These are phyloP conservation scores for Russula sp. DNA, from an alignment of 768 basidiomycete species.

Conservation along the genomic window DNA sequence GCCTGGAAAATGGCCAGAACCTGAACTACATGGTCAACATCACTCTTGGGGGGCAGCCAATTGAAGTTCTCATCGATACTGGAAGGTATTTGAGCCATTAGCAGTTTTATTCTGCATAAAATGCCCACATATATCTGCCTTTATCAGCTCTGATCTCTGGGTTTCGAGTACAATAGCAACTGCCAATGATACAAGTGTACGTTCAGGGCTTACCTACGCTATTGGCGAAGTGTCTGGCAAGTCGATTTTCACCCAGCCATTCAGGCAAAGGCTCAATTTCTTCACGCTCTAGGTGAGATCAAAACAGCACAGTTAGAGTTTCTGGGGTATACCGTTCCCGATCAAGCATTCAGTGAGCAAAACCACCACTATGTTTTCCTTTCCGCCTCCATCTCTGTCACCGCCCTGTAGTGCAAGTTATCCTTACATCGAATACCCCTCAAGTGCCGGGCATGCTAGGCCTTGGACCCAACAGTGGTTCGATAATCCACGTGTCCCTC, in stretches of 20 bases:
- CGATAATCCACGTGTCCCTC: neutral
- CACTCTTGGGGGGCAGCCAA: neutral
- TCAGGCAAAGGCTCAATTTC: neutral
- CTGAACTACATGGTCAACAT: neutral
- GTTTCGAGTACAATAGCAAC: neutral
- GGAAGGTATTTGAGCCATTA: neutral
- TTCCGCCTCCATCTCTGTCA: neutral
- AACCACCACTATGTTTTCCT: neutral
- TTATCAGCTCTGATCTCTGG: neutral
- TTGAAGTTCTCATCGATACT: neutral
- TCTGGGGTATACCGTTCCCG: neutral
- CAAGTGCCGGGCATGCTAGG: neutral
- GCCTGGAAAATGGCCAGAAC: neutral
- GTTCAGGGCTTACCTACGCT: neutral
- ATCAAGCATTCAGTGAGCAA: constrained; percentile 1
- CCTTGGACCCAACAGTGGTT: neutral
- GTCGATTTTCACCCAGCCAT: neutral
- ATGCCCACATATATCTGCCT: neutral
- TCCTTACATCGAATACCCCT: neutral
- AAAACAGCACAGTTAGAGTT: constrained; percentile 1
- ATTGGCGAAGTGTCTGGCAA: neutral
- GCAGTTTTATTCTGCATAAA: neutral
- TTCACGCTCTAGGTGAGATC: neutral
- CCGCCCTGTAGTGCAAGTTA: neutral
- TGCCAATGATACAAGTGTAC: neutral